Conservation (phyloP, 1,284 basidiomycete species). For the Mrakiaceae sp. region DNA sequence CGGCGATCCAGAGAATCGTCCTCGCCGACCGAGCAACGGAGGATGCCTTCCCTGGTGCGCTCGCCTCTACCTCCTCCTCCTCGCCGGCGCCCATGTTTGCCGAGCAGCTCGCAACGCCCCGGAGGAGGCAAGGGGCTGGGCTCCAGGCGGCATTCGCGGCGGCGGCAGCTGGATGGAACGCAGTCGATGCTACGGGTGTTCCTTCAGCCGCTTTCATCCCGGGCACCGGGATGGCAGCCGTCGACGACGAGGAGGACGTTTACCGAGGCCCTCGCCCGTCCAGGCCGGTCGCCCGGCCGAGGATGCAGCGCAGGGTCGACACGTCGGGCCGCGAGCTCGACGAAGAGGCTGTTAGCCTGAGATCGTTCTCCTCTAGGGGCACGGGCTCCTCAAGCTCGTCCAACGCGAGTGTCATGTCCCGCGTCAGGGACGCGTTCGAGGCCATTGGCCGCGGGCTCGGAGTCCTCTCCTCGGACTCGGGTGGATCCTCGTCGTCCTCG, state of each 20-base stretch:
- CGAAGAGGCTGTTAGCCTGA: constrained; percentile 14
- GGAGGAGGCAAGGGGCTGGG: neutral
- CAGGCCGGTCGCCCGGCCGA: neutral
- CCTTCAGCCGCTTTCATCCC: neutral
- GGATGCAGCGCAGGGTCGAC: constrained; percentile 8
- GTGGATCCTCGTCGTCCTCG: neutral
- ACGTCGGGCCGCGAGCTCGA: constrained; percentile 12
- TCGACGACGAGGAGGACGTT: constrained; percentile 7
- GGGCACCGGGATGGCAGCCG: neutral
- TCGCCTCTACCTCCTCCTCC: neutral
- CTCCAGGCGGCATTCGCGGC: neutral
- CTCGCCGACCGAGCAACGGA: neutral
- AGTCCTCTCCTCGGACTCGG: constrained; percentile 7
- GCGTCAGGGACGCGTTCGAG: constrained; percentile 12
- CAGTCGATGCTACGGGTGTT: neutral
- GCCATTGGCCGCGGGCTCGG: constrained; percentile 12
- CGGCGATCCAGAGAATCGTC: neutral
- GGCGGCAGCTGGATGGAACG: neutral
- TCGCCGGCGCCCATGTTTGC: constrained; percentile 8
- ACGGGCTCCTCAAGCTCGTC: neutral
- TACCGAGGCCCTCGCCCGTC: constrained; percentile 12
- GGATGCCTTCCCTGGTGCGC: neutral
- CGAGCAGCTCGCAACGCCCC: constrained; percentile 15
- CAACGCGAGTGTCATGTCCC: constrained; percentile 3
- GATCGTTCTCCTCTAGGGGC: constrained; percentile 8